Conservation (phyloP, 2,329 filamentous ascomycete genomes). For the Pseudocercospora eumusae region DNA sequence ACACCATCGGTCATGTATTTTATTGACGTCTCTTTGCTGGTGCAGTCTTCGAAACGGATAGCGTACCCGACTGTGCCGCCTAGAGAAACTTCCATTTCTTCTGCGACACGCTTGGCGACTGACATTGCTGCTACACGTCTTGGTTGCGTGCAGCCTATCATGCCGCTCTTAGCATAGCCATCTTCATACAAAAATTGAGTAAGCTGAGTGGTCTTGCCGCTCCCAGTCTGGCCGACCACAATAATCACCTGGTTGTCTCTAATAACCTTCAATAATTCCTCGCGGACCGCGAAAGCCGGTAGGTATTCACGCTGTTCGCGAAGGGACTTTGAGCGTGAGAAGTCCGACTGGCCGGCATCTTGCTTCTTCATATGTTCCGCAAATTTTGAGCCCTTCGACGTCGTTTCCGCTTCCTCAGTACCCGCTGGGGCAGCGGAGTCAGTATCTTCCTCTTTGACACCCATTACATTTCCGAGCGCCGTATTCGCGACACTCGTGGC, state of each 20-base stretch:
- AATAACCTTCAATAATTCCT: slow-evolving; percentile 88
- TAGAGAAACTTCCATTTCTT: slow-evolving; percentile 95
- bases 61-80: slow-evolving; percentile 91
- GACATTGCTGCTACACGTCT: slow-evolving; percentile 98
- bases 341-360: slow-evolving; percentile 78
- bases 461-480: slow-evolving; percentile 90
- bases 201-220: slow-evolving; percentile 94
- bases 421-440: slow-evolving; percentile 67
- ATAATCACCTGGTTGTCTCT: slow-evolving; percentile 96
- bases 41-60: slow-evolving; percentile 98
- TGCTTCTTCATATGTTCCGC: slow-evolving; percentile 81
- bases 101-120: slow-evolving; percentile 94
- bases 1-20: slow-evolving; percentile 99
- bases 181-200: slow-evolving; percentile 97
- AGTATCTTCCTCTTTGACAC: slow-evolving; percentile 83
- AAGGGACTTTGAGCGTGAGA: slow-evolving; percentile 88
- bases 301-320: slow-evolving; percentile 89
- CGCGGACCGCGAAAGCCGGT: slow-evolving; percentile 92
- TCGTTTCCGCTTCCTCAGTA: slow-evolving; percentile 63
- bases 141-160: slow-evolving; percentile 96
- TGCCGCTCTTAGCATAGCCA: slow-evolving; percentile 80
- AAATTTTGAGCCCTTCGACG: slow-evolving; percentile 73
- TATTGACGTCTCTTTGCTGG: slow-evolving; percentile 89
- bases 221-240: slow-evolving; percentile 95
- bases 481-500: slow-evolving; percentile 93